Conservation (phyloP, 2,329 filamentous ascomycete genomes). For the Cyanodermella asteris region DNA sequence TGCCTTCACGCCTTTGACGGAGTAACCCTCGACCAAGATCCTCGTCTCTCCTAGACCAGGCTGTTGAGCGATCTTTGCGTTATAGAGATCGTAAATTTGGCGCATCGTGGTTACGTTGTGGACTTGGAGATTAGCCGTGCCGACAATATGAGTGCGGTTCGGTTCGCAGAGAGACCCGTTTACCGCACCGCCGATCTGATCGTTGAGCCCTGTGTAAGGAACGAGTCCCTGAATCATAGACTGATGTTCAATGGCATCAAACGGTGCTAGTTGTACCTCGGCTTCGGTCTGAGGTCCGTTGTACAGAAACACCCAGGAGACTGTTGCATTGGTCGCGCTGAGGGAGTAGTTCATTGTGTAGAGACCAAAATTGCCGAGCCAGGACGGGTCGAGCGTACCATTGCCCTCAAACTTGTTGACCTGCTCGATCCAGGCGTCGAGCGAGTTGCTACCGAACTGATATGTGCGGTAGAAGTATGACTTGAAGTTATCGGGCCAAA, state of each 20-base stretch:
- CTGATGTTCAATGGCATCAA: constrained; percentile 2
- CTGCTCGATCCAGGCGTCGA: constrained; percentile 5
- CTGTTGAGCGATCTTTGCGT: background rate
- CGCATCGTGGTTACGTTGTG: constrained; percentile 2
- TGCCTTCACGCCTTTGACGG: background rate
- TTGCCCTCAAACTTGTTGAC: constrained; percentile 3
- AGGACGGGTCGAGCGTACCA: constrained; percentile 1
- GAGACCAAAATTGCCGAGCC: constrained; percentile 3
- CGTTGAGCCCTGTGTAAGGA: constrained; percentile 1
- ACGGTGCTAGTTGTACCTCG: constrained; percentile 1
- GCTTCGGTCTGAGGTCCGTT: constrained; percentile 1
- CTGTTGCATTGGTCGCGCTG: background rate
- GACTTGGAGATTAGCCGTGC: background rate
- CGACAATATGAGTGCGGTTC: no score
- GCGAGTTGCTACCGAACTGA: constrained; percentile 2
- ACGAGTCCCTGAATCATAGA: constrained; percentile 1
- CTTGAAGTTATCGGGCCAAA: no score
- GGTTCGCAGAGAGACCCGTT: constrained; percentile 2
- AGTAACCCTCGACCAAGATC: constrained; percentile 4
- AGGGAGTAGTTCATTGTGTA: constrained; percentile 1
- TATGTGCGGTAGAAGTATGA: background rate
- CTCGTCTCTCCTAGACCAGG: constrained; percentile 2
- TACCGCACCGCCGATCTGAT: constrained; percentile 1
- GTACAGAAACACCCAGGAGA: constrained; percentile 3
- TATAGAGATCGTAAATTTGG: constrained; percentile 2